phyloP scores from a whole-genome alignment of 306 rosid species.

The Cotoneaster glaucophyllus region DNA sequence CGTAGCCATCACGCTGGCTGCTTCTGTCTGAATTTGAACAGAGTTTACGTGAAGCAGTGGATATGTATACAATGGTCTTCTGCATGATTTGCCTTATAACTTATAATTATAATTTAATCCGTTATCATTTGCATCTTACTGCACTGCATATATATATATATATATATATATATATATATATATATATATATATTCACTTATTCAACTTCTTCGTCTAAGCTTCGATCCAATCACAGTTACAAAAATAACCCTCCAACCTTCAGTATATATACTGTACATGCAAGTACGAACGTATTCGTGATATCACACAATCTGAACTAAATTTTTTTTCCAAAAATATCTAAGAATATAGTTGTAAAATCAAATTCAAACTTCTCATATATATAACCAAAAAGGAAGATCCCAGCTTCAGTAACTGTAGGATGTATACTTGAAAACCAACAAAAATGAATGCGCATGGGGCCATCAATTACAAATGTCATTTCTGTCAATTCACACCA shows the following conservation, averaged over 20 bases:
- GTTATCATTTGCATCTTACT: not conserved
- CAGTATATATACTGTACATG: not conserved
- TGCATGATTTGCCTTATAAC: not conserved
- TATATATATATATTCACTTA: not conserved
- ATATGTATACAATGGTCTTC: not conserved
- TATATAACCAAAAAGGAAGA: not conserved
- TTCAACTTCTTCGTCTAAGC: not conserved
- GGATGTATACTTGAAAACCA: not conserved
- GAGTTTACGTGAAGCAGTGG: slow-evolving; percentile 1
- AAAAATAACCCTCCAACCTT: not conserved
- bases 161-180: no score
- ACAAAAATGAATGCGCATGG: not conserved
- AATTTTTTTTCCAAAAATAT: not conserved
- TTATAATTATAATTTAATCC: not conserved
- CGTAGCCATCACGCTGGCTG: slow-evolving; percentile 16
- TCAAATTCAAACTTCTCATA: not conserved
- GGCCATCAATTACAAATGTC: not conserved
- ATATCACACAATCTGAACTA: not conserved
- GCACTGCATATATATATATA: not conserved
- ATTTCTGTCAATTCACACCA: not conserved
- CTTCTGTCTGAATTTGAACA: slow-evolving; percentile 9
- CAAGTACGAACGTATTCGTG: not conserved
- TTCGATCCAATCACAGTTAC: not conserved
- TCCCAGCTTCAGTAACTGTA: not conserved
- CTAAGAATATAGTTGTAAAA: not conserved